Base-by-base conservation (phyloP, 768 basidiomycete genomes). In the Trametes sanguinea region DNA sequence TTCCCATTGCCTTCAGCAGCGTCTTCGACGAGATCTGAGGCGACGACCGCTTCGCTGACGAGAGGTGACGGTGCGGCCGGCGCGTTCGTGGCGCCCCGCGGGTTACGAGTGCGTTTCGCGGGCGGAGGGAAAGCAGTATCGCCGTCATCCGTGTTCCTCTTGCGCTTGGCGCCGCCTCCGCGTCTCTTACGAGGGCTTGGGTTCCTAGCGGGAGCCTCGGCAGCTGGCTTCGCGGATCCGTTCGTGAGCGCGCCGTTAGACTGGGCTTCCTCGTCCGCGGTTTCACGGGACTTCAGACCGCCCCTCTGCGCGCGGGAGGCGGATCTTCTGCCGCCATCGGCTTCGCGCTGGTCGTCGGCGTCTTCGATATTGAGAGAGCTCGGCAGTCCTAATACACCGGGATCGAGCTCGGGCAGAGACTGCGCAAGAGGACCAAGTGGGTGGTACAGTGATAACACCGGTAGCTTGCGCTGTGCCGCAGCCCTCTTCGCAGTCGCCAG, bases 401-500 rank as follows among this genome's bases (percentile, higher is more conserved):
- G 83, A 69, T 87, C 83, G 51, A 89, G 80, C 57, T 83, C 83
- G 3, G 87, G 87, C 57, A 88, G 79, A 6, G 88, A 88, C 68
- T 83, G 78, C 42, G 88, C 87, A 42, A 89, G 77, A 9, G 73
- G 71, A 2, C 87, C 87, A 35, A 84, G 74, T 30, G 88, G 88
- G 69, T 89, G 88, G 68, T 89, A 89, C 47, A 90, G 73, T 22
- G 88, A 86, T 42, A 89, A 77, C 50, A 57, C 61, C 17, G 57
- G 67, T 3, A 50, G 45, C 45, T 37, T 52, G 47, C 54, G 62
- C 50, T 60, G 60, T 39, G 55, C 51, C 33, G 57, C 55, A 17
- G 54, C 42, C 32, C 51, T 56, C 8, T 45, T 30, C 2, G 42
- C 44, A 5, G 42, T 43, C 37, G 40, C 39, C 29, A 51, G 40